Evolutionary conservation across 2,329 filamentous ascomycete genomes (phyloP).

Genomic region (Fusarium fujikuroi): DNA sequence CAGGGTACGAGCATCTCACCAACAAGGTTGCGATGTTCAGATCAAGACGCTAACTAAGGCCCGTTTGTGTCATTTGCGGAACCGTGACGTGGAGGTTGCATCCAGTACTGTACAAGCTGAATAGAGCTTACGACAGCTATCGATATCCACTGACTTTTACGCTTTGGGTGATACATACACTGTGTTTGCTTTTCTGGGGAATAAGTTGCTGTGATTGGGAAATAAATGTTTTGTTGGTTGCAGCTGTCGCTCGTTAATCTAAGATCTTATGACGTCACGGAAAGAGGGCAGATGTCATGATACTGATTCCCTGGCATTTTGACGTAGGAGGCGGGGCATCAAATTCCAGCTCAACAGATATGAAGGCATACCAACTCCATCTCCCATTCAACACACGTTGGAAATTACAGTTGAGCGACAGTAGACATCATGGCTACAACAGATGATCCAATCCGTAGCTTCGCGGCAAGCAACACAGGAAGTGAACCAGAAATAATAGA

Average conservation of each 20-base stretch:
- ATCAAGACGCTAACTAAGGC: background rate
- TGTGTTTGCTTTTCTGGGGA: background rate
- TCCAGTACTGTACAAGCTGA: background rate
- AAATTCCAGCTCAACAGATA: conserved; percentile 18
- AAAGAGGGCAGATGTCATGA: conserved; percentile 14
- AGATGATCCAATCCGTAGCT: conserved; percentile 26
- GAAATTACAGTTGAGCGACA: background rate
- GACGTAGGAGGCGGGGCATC: conserved; percentile 37
- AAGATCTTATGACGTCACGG: conserved; percentile 28
- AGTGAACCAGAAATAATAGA: conserved; percentile 48
- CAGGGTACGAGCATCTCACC: background rate
- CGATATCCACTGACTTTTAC: background rate
- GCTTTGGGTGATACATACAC: background rate
- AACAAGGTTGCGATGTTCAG: background rate
- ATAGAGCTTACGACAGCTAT: background rate
- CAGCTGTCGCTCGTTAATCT: conserved; percentile 10
- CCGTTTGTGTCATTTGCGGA: conserved; percentile 17
- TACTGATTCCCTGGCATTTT: conserved; percentile 22
- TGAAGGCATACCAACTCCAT: background rate
- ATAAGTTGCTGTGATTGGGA: background rate
- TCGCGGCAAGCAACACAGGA: conserved; percentile 21
- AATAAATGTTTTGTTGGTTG: background rate
- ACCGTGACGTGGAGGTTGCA: conserved; percentile 27
- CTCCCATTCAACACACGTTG: no score
- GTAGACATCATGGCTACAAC: conserved; percentile 15